Base-by-base conservation (phyloP, 106 monocot species). In the Xerophyta viscosa region DNA sequence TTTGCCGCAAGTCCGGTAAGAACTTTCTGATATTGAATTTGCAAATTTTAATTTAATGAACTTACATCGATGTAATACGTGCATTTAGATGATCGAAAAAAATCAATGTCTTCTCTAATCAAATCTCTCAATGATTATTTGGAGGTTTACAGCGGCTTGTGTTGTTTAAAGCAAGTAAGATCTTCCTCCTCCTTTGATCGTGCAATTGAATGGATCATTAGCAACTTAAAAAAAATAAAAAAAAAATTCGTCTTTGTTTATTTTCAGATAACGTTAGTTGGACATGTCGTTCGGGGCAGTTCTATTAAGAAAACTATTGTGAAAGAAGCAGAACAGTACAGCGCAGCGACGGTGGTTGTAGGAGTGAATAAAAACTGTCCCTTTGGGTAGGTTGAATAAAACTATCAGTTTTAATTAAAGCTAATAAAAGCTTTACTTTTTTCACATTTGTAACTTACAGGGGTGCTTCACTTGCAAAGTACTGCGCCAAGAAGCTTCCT, bases 401-500 rank as follows among this genome's bases (percentile, higher is more conserved):
- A 44, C 43, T 8, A 14, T 14, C 15, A 44, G 15, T 14, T 44
- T 14, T 14, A 14, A 17, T 44, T n/a, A n/a, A n/a, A n/a, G n/a
- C n/a, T n/a, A n/a, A n/a, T n/a, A n/a, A n/a, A n/a, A n/a, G n/a
- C n/a, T n/a, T n/a, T n/a, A n/a, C n/a, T n/a, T n/a, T n/a, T n/a
- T n/a, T n/a, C n/a, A n/a, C n/a, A n/a, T n/a, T n/a, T n/a, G n/a
- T n/a, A n/a, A n/a, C n/a, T n/a, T n/a, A 41, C 77, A 94, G 94
- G 69, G 62, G 84, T 7, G 68, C 76, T 45, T 81, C 78, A 29
- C 47, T 88, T 6, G 81, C 82, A 0, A 96, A 75, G 54, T 96
- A 85, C 31, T 89, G 84, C 50, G 69, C 81, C 13, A 96, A 79
- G 58, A 88, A 89, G 15, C 71, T 96, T 0, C 76, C 88, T 20